These are phyloP conservation scores for Sarcocystis neurona DNA, from an alignment of 169 alveolate species.

Conservation along the genomic window DNA sequence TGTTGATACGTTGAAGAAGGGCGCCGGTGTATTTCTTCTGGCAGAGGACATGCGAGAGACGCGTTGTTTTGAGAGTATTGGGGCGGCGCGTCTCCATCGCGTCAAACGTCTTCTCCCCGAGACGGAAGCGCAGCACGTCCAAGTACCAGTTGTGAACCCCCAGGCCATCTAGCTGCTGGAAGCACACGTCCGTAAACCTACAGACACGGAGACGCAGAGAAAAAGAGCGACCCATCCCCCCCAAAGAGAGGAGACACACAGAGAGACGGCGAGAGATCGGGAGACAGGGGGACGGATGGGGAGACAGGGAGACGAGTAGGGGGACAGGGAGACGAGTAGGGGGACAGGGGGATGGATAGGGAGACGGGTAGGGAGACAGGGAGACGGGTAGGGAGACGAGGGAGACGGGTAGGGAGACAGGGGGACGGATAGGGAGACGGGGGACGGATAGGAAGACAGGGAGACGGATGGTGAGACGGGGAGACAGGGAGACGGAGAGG, in stretches of 20 bases:
- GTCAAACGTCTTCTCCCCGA: constrained; percentile 76
- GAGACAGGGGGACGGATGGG: not conserved
- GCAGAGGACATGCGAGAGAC: constrained; percentile 78
- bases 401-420: no score
- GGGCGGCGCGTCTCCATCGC: constrained; percentile 76
- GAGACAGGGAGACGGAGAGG: no score
- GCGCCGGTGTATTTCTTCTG: constrained; percentile 49
- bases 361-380: no score
- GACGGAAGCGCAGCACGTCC: constrained; percentile 76
- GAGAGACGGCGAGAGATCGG: not conserved
- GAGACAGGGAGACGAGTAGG: not conserved
- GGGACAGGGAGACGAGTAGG: not conserved
- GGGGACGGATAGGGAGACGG: no score
- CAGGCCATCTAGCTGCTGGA: constrained; percentile 77
- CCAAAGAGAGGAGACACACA: not conserved
- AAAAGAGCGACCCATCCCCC: not conserved
- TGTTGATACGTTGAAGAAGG: constrained; percentile 45
- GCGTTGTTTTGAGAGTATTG: constrained; percentile 76
- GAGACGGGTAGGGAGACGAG: no score
- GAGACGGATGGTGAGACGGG: no score
- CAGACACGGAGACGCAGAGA: not conserved
- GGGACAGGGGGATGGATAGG: not conserved
- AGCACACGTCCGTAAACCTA: constrained; percentile 79
- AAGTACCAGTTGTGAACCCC: constrained; percentile 83
- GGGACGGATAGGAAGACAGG: no score